Percentiles rank a stretch among this genome's conserved stretches.
Conservation (phyloP, 306 rosid genomes). For the Cucurbita argyrosperma region DNA sequence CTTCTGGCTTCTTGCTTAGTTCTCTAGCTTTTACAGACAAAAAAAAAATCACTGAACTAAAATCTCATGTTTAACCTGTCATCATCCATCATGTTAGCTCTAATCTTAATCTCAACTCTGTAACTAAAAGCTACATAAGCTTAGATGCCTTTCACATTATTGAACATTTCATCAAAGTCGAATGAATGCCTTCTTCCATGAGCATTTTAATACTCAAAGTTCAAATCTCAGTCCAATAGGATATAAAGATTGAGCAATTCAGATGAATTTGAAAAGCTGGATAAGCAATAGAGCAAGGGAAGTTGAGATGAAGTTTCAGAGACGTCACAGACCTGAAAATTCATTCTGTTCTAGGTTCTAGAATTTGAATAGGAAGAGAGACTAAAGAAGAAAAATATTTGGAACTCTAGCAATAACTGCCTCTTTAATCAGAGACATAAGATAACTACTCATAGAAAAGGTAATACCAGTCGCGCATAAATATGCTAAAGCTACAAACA, state of each 20-base stretch:
- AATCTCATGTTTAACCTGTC: background rate
- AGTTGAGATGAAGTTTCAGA: background rate
- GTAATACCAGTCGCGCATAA: background rate
- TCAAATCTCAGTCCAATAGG: background rate
- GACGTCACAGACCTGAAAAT: background rate
- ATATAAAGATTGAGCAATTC: background rate
- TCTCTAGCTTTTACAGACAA: background rate
- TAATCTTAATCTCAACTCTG: background rate
- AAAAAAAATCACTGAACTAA: background rate
- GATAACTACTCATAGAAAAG: background rate
- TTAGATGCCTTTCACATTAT: background rate
- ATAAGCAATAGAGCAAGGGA: background rate
- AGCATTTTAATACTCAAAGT: background rate
- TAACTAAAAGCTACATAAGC: background rate
- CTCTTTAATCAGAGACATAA: background rate
- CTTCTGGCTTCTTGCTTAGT: slow-evolving; percentile 91
- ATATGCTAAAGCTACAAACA: background rate
- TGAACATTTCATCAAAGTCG: background rate
- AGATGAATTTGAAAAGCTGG: background rate
- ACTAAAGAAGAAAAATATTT: background rate
- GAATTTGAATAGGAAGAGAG: background rate
- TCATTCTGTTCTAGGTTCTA: background rate
- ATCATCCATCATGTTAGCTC: background rate
- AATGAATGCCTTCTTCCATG: background rate
- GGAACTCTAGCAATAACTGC: background rate